phyloP scores from a whole-genome alignment of 108 stramenopile genomes.

The Nitzschia inconspicua region DNA sequence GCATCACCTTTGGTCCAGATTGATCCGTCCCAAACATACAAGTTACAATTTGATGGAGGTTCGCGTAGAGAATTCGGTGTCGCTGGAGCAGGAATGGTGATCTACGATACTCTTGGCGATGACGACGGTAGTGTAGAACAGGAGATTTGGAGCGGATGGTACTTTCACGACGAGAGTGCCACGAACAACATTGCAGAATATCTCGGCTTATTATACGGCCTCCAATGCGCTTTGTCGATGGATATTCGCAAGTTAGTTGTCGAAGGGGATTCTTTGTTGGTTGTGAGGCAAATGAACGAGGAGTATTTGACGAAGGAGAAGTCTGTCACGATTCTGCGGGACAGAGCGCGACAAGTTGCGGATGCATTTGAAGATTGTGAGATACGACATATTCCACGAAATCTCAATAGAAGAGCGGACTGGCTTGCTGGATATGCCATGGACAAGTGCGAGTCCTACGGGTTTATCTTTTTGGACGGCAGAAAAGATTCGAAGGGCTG shows the following conservation, averaged over 20 bases:
- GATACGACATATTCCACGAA: constrained; percentile 58
- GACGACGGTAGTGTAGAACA: constrained; percentile 27
- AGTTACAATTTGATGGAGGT: constrained; percentile 79
- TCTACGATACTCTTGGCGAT: constrained; percentile 66
- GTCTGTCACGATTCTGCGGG: constrained; percentile 35
- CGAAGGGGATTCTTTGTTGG: constrained; percentile 72
- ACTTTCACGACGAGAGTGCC: constrained; percentile 44
- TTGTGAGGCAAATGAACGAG: constrained; percentile 67
- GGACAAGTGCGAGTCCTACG: constrained; percentile 34
- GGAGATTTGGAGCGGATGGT: constrained; percentile 52
- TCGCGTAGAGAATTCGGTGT: constrained; percentile 65
- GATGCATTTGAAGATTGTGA: constrained; percentile 49
- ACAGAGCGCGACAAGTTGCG: constrained; percentile 28
- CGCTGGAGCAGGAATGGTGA: constrained; percentile 71
- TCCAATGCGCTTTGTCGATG: constrained; percentile 58
- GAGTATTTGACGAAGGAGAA: constrained; percentile 48
- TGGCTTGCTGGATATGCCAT: constrained; percentile 81
- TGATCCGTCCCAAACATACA: constrained; percentile 43
- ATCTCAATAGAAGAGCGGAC: constrained; percentile 74
- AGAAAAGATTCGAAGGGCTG: too few relatives aligned
- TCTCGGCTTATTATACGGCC: constrained; percentile 50
- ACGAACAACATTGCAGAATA: constrained; percentile 90
- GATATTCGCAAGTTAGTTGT: constrained; percentile 55
- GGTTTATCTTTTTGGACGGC: too few relatives aligned
- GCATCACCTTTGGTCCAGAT: constrained; percentile 15